Percentiles rank a stretch among this genome's conserved stretches.
Evolutionary conservation across 2,329 filamentous ascomycete species (phyloP).

Genomic region (Fusarium fracticaudum): DNA sequence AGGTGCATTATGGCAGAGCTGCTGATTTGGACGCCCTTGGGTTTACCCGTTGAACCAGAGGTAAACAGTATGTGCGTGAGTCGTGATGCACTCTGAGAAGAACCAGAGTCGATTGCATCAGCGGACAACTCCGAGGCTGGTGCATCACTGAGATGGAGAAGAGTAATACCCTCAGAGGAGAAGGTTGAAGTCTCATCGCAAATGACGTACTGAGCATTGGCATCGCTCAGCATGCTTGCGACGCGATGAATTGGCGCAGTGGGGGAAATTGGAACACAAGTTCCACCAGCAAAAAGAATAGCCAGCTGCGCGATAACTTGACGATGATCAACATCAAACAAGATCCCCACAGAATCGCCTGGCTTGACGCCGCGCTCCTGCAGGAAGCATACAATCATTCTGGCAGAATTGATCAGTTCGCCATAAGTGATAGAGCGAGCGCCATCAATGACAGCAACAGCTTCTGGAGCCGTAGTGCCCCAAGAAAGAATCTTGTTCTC

Average conservation of each 20-base stretch:
- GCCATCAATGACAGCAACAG: not conserved
- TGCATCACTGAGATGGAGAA: not conserved
- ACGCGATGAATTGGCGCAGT: not conserved
- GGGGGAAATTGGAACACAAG: not conserved
- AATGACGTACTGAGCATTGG: not conserved
- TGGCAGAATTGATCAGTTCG: not conserved
- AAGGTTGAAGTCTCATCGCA: not conserved
- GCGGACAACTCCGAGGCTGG: rapidly evolving
- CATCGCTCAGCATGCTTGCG: not conserved
- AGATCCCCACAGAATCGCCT: not conserved
- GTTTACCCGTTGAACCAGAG: not conserved
- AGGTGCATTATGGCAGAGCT: not conserved
- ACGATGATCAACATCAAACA: not conserved
- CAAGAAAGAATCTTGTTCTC: not conserved
- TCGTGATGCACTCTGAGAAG: not conserved
- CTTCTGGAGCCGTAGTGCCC: not conserved
- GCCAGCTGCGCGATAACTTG: not conserved
- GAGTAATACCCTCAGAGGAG: not conserved
- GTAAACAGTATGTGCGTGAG: not conserved
- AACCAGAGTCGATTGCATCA: not conserved
- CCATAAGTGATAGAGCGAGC: not conserved
- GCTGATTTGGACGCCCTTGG: not conserved
- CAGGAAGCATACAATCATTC: not conserved
- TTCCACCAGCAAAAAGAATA: not conserved
- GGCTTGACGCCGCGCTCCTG: not conserved